Base-by-base conservation (phyloP, 2,329 filamentous ascomycete genomes). In the Madurella mycetomatis region DNA sequence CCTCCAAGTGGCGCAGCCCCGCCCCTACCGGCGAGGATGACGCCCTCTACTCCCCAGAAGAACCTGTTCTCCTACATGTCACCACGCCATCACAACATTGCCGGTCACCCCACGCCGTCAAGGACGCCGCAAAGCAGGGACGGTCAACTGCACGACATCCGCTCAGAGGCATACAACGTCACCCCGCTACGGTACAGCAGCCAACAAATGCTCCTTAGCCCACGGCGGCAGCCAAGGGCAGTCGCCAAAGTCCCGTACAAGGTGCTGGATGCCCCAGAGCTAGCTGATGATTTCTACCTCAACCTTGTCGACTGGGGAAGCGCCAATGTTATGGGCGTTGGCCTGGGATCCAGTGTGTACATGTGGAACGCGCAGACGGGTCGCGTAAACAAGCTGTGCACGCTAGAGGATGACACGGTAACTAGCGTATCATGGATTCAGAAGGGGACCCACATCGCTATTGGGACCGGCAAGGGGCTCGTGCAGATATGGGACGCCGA, bases 351-450 rank as follows among this genome's bases (percentile, higher is more conserved):
- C 16, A 95, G 90, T 62, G 94, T 99, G 5, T 99, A 97, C 68
- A 94, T 97, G 84, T 99, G 94, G 94, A 96, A 96, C 69, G 94
- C 92, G 4, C 85, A 90, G 62, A 88, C 88, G 8, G 94, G 92
- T 59, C 84, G 88, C 60, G 94, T 99, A 2, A 95, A 91, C 57
- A 96, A 95, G 71, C 80, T 99, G 9, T 97, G 94, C 71, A 92
- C 95, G 44, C 76, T 97, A 12, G 86, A 89, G 60, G 92, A 96
- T 64, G 94, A 99, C 67, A 92, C 86, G 0, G 92, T 99, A 1
- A 99, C 94, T 2, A 96, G 92, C 64, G 94, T 99, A 11, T 95
- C 88, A 53, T 99, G 94, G 94, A 99, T 99, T 64, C 94, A 99
- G 72, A 86, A 94, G 74, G 94, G 94, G 39, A 96, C 92, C 0